Base-by-base conservation (phyloP, 192 early-diverging fungal species). In the Endogone sp. region DNA sequence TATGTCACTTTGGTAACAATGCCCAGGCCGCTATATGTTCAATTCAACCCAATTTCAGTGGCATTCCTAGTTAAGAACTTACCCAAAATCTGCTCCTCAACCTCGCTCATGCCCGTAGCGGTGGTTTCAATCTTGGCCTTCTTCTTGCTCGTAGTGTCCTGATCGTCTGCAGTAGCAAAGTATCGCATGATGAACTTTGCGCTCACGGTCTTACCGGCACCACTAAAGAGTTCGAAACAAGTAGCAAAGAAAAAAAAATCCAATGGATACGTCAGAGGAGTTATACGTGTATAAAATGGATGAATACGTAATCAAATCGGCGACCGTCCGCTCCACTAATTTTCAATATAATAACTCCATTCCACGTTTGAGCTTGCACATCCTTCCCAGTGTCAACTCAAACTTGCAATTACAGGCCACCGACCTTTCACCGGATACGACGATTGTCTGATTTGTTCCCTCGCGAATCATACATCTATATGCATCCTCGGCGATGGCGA, bases 111-210 rank as follows among this genome's bases (percentile, higher is more conserved):
- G 64, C 87, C 75, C 64, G 79, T 65, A 69, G 58, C 78, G 64
- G 74, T 73, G 62, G 69, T 76, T 75, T 63, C 79, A 68, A 60
- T 29, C 59, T 82, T 85, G 55, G 72, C 61, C 59, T 74, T 76
- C 57, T 79, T 70, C 29, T 74, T 73, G 32, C 64, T 78, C 44
- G 71, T 73, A 32, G 75, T 73, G 56, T 85, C 89, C 44, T 85
- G 80, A 65, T 92, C 90, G 71, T 93, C 88, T 6, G 86, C 91
- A 2, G 90, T 88, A 16, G 90, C 89, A 86, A 98, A 97, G 81
- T 98, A 98, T 23, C 96, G 83, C 97, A 99, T 99, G 56, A 99
- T 95, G 81, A 93, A 98, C 71, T 94, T 95, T 24, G 96, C 96
- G 72, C 88, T 91, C 62, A 94, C 92, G 16, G 97, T 99, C 77